phyloP scores from a whole-genome alignment of 352 stramenopile species.

The Globisporangium canariense region DNA sequence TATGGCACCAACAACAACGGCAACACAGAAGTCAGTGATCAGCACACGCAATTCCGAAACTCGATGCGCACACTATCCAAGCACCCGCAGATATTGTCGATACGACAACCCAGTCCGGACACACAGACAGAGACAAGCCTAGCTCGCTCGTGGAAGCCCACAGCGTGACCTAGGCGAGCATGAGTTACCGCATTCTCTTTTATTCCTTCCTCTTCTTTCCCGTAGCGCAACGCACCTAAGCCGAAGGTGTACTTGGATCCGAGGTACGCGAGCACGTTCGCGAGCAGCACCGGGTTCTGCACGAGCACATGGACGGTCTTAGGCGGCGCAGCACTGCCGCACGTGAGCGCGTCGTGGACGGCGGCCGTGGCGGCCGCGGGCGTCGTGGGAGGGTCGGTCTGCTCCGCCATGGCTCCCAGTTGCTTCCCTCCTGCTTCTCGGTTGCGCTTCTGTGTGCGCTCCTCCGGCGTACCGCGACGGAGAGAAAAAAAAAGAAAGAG shows the following conservation, averaged over 20 bases:
- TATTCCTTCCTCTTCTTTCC: slow-evolving; percentile 3
- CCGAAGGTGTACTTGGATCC: slow-evolving; percentile 49
- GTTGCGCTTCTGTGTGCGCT: slow-evolving; percentile 3
- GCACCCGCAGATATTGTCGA: not conserved
- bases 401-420: slow-evolving; percentile 15
- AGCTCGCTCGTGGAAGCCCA: not conserved
- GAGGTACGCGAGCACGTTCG: slow-evolving; percentile 59
- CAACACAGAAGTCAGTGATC: not conserved
- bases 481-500: slow-evolving; percentile 4
- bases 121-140: not conserved
- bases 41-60: not conserved
- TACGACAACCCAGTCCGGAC: not conserved
- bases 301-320: slow-evolving; percentile 42
- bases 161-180: not conserved
- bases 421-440: not conserved
- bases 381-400: slow-evolving; percentile 6
- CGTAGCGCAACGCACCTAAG: slow-evolving; percentile 31
- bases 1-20: not conserved
- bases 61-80: too few species aligned
- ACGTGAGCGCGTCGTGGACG: slow-evolving; percentile 4
- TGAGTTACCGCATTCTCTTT: not conserved
- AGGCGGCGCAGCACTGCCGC: slow-evolving; percentile 6
- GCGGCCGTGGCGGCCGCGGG: not conserved
- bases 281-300: slow-evolving; percentile 50
- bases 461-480: not conserved